Evolutionary conservation across 805 yeast genomes (phyloP), one percentile per base, ranked within the genome.

Genomic region (Cyberlindnera maritima): DNA sequence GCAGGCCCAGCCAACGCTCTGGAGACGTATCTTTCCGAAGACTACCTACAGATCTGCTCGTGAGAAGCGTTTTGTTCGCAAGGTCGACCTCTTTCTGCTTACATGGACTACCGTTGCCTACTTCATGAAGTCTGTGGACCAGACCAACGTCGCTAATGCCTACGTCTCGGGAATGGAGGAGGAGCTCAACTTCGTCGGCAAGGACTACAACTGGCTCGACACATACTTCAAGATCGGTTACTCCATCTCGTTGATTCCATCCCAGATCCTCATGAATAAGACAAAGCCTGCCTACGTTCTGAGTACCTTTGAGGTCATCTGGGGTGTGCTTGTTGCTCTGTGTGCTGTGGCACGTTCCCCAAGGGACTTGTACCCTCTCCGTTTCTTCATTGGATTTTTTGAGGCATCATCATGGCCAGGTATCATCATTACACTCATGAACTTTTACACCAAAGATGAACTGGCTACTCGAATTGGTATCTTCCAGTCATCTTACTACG

Each of bases 41-140:
- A 23, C 26, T 3, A 14, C 5, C 4, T 46, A 46, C 20, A 20
- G 4, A 2, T 33, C 46, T 19, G 19, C 32, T 2, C 28, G 44
- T 36, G 57, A 53, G 40, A 41, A 44, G 21, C 39, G 23, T 12
- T 49, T 54, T 26, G 43, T 54, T 4, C 28, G 42, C 15, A 49
- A 49, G 18, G 41, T 42, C 15, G 56, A 55, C 37, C 15, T 50
- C n/a, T 46, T 46, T 28, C 19, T 55, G 6, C 14, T 55, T 17
- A 32, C 49, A 3, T 54, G 44, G 39, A 33, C 48, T 4, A 38
- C 26, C 26, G 17, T 43, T 12, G 47, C 59, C 2, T 60, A 58
- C 49, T 85, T 86, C 85, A 78, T 83, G 45, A 83, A 83, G 60
- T 78, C 80, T 45, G 66, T 85, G 41, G 89, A 85, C 58, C 74